Evolutionary conservation across 2,329 filamentous ascomycete genomes (phyloP), one percentile per base, ranked within the genome.

Genomic region (Ophiocordyceps camponoti-saundersi): DNA sequence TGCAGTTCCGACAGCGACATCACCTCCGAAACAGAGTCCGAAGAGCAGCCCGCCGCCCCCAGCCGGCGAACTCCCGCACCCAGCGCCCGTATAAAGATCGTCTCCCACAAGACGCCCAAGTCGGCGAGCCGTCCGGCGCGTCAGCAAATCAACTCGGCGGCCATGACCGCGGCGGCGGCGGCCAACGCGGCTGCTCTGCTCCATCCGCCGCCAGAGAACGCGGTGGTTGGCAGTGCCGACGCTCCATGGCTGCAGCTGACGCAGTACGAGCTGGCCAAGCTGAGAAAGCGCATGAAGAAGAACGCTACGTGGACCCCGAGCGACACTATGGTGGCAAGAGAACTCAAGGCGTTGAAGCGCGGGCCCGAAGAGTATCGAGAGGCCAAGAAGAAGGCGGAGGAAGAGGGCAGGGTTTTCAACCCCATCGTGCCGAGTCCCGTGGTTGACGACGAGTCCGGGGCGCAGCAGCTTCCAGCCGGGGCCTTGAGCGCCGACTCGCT

Each of bases 221-320:
- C 75, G 2, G 66, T 75, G 2, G 63, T 73, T 15, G 78, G 78
- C 26, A 78, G 75, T 47, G 55, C 67, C 3, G 73, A 81, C 54
- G 72, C 75, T 12, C 79, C 79, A 0, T 83, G 79, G 79, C 65
- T 82, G 22, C 77, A 77, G 53, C 67, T 83, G 36, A 82, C 78
- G 7, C 66, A 71, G 16, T 81, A 75, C 51, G 79, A 83, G 57
- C 67, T 83, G 44, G 79, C 78, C 1, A 74, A 79, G 51, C 69
- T 92, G 8, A 71, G 85, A 50, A 92, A 92, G 64, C 74, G 82
- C 18, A 92, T 92, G 85, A 92, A 92, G 73, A 92, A 92, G 70
- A 92, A 92, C 57, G 82, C 85, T 0, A 80, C 85, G 5, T 92
- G 85, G 85, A 80, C 77, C 3, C 85, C 85, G 0, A 89, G 83